Percentiles rank a stretch among this genome's conserved stretches.
Evolutionary conservation across 202 grass and related monocot species (phyloP).

Genomic region (Musa balbisiana): DNA sequence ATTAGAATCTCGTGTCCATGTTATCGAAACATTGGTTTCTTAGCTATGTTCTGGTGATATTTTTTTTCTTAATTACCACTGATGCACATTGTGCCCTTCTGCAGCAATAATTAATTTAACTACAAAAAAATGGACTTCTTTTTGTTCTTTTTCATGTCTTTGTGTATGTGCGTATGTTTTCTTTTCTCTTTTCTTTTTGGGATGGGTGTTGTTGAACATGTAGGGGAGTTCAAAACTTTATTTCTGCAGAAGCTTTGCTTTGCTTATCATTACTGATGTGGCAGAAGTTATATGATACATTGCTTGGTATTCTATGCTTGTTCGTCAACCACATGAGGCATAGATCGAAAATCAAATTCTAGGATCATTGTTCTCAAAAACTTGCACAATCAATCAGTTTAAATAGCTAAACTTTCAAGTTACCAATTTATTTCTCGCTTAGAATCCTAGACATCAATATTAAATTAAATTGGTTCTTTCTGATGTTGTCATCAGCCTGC

Average conservation of each 20-base stretch:
- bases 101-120: too few relatives aligned
- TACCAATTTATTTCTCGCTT: neutral
- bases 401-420: neutral
- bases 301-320: too few relatives aligned
- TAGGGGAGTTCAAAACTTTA: too few relatives aligned
- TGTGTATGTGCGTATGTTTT: too few relatives aligned
- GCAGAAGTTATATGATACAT: too few relatives aligned
- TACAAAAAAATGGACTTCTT: too few relatives aligned
- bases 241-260: too few relatives aligned
- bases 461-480: conserved; percentile 29
- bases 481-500: conserved; percentile 85
- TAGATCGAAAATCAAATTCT: neutral
- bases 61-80: neutral
- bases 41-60: neutral
- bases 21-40: neutral
- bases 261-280: too few relatives aligned
- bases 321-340: neutral
- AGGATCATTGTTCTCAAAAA: neutral
- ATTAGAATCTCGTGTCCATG: neutral
- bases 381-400: neutral
- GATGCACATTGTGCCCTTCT: neutral
- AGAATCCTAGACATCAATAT: neutral
- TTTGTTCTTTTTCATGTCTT: too few relatives aligned
- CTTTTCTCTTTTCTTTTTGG: too few relatives aligned
- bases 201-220: too few relatives aligned